Evolutionary conservation across 192 early-diverging fungal species (phyloP).

Genomic region (Dissophora ornata): DNA sequence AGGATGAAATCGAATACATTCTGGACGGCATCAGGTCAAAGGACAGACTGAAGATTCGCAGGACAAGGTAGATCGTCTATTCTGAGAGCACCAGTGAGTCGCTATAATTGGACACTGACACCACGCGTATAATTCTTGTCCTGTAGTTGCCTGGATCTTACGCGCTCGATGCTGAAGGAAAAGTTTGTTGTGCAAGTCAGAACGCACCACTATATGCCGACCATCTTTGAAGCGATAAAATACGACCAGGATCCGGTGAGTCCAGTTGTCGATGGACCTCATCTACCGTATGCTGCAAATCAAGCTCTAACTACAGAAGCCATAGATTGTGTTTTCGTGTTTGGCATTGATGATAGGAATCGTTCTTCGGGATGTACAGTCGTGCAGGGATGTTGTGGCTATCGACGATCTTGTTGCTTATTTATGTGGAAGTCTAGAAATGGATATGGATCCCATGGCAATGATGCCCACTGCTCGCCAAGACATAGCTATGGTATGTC

Average conservation of each 20-base stretch:
- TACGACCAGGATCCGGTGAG: slow-evolving; percentile 57
- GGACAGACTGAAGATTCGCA: slow-evolving; percentile 57
- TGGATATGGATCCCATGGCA: slow-evolving; percentile 55
- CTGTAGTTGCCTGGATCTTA: slow-evolving; percentile 63
- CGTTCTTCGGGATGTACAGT: slow-evolving; percentile 36
- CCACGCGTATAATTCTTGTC: not conserved
- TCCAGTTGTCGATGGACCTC: too few relatives aligned
- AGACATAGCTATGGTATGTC: slow-evolving; percentile 48
- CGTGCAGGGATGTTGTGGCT: slow-evolving; percentile 24
- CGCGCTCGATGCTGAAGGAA: slow-evolving; percentile 57
- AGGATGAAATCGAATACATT: slow-evolving; percentile 71
- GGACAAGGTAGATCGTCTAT: slow-evolving; percentile 56
- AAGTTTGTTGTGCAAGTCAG: slow-evolving; percentile 55
- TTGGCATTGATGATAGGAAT: slow-evolving; percentile 55
- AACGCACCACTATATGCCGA: slow-evolving; percentile 56
- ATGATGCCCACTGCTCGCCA: slow-evolving; percentile 28
- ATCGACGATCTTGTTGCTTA: slow-evolving; percentile 33
- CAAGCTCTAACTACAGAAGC: not conserved
- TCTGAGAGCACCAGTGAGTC: not conserved
- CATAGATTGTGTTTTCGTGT: slow-evolving; percentile 52
- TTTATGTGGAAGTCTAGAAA: slow-evolving; percentile 30
- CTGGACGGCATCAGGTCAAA: slow-evolving; percentile 60
- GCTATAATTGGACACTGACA: too few relatives aligned
- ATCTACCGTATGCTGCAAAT: too few relatives aligned
- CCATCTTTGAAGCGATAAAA: slow-evolving; percentile 43